Percentiles rank a stretch among this genome's conserved stretches.
phyloP scores from a whole-genome alignment of 805 yeast species.

The Huiozyma sinensis region DNA sequence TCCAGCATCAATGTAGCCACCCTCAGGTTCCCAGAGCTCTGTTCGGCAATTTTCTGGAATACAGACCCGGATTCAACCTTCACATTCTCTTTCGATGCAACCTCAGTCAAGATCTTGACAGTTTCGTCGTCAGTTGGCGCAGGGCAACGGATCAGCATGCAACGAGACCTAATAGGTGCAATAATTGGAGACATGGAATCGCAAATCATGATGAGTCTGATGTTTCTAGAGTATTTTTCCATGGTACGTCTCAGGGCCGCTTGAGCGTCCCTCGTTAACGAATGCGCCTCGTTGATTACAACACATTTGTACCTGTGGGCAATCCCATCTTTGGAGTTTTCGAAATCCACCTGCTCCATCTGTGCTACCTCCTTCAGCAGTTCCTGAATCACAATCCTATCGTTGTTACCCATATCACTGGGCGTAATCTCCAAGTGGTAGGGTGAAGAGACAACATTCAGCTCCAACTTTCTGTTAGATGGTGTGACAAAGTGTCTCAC shows the following conservation, averaged over 20 bases:
- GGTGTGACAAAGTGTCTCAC: slow-evolving; percentile 72
- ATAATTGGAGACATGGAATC: slow-evolving; percentile 87
- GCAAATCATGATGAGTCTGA: slow-evolving; percentile 74
- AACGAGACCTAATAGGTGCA: slow-evolving; percentile 89
- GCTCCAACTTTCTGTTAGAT: slow-evolving; percentile 69
- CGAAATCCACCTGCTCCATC: slow-evolving; percentile 86
- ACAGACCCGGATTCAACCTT: slow-evolving; percentile 30
- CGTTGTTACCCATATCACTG: slow-evolving; percentile 91
- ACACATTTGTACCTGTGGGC: slow-evolving; percentile 63
- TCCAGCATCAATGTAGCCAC: slow-evolving; percentile 71
- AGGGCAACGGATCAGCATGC: slow-evolving; percentile 76
- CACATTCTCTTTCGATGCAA: slow-evolving; percentile 48
- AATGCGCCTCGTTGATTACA: slow-evolving; percentile 84
- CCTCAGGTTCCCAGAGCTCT: slow-evolving; percentile 63
- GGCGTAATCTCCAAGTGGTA: slow-evolving; percentile 94
- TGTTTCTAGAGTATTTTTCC: slow-evolving; percentile 86
- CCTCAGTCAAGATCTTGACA: slow-evolving; percentile 39
- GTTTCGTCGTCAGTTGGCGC: slow-evolving; percentile 63
- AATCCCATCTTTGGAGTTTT: slow-evolving; percentile 32
- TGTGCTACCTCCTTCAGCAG: slow-evolving; percentile 89
- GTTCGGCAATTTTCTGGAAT: slow-evolving; percentile 41
- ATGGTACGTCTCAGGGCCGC: slow-evolving; percentile 92
- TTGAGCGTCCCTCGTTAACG: slow-evolving; percentile 84
- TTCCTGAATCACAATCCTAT: slow-evolving; percentile 90
- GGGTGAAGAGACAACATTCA: slow-evolving; percentile 86